These are phyloP conservation scores for Lotus japonicus DNA, from an alignment of 306 rosid species.

Conservation along the genomic window DNA sequence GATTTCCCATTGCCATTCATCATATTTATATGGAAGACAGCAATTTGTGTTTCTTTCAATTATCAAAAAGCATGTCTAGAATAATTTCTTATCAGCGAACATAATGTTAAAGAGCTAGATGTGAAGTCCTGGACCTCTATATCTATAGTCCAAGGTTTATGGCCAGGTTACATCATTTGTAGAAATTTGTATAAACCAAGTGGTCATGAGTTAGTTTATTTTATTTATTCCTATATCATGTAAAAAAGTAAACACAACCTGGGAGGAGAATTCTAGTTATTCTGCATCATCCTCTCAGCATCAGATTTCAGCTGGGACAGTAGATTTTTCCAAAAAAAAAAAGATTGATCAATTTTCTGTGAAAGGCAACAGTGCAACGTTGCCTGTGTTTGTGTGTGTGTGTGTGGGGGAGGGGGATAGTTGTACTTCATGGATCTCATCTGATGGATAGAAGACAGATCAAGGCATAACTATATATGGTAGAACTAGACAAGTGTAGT, in stretches of 20 bases:
- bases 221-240: neutral
- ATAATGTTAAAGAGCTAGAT: neutral
- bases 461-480: slow-evolving; percentile 1
- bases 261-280: neutral
- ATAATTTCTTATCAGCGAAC: neutral
- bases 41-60: neutral
- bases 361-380: neutral
- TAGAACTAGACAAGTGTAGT: neutral
- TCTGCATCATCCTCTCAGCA: neutral
- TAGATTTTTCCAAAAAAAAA: neutral
- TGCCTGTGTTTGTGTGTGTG: neutral
- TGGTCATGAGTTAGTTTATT: neutral
- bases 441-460: neutral
- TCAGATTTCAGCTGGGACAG: neutral
- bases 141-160: neutral
- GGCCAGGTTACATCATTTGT: neutral
- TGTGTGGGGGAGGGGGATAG: neutral
- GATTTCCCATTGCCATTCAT: neutral
- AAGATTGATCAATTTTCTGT: neutral
- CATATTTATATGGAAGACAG: neutral
- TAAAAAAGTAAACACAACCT: neutral
- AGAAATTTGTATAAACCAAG: neutral
- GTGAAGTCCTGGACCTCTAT: neutral
- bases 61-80: neutral
- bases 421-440: slow-evolving; percentile 1